Percentiles rank a stretch among this genome's conserved stretches.
phyloP scores from a whole-genome alignment of 2,329 filamentous ascomycete species.

The Talaromyces verruculosus region DNA sequence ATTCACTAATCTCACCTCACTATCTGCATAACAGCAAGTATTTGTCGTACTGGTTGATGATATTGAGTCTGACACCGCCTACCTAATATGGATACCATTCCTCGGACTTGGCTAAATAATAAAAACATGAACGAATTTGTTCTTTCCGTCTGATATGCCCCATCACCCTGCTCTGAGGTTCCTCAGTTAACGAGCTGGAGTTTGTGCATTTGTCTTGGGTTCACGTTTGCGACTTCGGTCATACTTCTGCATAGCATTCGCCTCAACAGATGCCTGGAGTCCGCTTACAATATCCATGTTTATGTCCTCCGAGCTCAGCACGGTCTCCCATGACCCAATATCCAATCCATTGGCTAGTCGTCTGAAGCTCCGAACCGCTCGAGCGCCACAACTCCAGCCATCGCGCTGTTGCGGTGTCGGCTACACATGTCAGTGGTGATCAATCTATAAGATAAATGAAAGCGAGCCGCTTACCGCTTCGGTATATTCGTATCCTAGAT shows the following conservation, averaged over 20 bases:
- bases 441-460: conserved; percentile 6
- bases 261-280: conserved; percentile 24
- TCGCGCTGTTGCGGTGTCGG: conserved; percentile 24
- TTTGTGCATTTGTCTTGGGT: too few relatives aligned
- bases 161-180: too few relatives aligned
- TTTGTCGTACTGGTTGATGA: too few relatives aligned
- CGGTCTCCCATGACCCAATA: neutral
- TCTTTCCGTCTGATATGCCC: too few relatives aligned
- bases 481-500: conserved; percentile 28
- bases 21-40: too few relatives aligned
- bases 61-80: too few relatives aligned
- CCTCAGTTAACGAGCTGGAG: too few relatives aligned
- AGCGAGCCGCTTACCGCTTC: conserved; percentile 25
- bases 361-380: neutral
- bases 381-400: neutral
- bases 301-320: conserved; percentile 22
- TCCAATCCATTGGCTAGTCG: neutral
- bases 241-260: neutral
- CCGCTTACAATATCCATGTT: conserved; percentile 21
- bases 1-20: too few relatives aligned
- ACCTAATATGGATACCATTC: too few relatives aligned
- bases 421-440: conserved; percentile 18
- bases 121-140: too few relatives aligned
- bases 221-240: too few relatives aligned
- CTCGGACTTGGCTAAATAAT: too few relatives aligned